Percentiles rank a stretch among this genome's conserved stretches.
These are phyloP conservation scores for Monosporozyma yasuniensis DNA, from an alignment of 805 yeast species.

Conservation along the genomic window DNA sequence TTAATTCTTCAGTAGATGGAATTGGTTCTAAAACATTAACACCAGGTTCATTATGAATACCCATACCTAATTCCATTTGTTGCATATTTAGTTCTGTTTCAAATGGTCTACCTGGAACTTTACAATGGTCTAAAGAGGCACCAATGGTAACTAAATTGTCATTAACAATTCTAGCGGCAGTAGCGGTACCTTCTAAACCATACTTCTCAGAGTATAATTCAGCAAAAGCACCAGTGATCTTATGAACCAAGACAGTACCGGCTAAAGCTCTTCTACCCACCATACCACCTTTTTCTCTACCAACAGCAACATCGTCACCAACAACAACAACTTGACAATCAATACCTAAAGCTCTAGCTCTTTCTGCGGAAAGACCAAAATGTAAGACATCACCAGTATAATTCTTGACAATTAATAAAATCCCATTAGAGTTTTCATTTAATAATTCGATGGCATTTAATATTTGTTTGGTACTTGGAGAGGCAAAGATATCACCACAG, in stretches of 20 bases:
- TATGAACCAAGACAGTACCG: conserved; percentile 82
- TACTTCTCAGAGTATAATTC: conserved; percentile 33
- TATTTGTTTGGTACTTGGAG: conserved; percentile 89
- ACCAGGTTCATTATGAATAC: conserved; percentile 94
- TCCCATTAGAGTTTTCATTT: conserved; percentile 38
- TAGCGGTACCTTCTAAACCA: conserved; percentile 45
- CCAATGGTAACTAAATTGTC: conserved; percentile 75
- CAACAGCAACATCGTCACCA: conserved; percentile 91
- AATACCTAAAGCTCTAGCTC: conserved; percentile 72
- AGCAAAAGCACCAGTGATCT: conserved; percentile 69
- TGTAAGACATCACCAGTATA: conserved; percentile 93
- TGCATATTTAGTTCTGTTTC: conserved; percentile 44
- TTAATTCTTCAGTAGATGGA: conserved; percentile 59
- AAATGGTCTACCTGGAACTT: conserved; percentile 73
- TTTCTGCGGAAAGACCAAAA: conserved; percentile 84
- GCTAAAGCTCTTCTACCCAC: conserved; percentile 95
- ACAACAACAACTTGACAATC: conserved; percentile 67
- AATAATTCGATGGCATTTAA: conserved; percentile 47
- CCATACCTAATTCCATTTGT: conserved; percentile 88
- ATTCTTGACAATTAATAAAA: conserved; percentile 75
- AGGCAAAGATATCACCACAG: conserved; percentile 85
- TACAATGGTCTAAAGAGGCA: conserved; percentile 80
- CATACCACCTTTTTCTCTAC: conserved; percentile 77
- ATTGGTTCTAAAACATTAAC: conserved; percentile 44
- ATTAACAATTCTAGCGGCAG: conserved; percentile 52